These are phyloP conservation scores for Blastocystis hominis DNA, from an alignment of 352 stramenopile species.

Conservation along the genomic window DNA sequence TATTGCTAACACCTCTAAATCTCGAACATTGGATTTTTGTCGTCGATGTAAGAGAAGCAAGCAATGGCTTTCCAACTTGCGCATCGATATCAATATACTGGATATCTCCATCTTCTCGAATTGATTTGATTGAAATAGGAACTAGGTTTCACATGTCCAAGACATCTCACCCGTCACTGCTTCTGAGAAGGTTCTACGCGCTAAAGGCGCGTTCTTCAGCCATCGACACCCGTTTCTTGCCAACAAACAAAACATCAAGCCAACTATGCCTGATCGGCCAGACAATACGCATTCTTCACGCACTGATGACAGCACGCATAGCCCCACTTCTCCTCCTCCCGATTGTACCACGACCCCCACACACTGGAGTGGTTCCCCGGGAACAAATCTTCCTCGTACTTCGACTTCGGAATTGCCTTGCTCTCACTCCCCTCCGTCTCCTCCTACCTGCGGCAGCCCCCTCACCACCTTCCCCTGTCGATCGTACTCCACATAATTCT, in stretches of 20 bases:
- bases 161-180: not conserved
- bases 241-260: conserved; percentile 40
- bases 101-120: conserved; percentile 42
- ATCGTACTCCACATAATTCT: conserved; percentile 82
- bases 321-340: conserved; percentile 82
- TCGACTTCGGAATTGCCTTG: conserved; percentile 75
- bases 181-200: not conserved
- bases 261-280: not conserved
- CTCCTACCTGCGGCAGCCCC: not conserved
- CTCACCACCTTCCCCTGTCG: conserved; percentile 75
- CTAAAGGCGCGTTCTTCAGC: not conserved
- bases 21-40: not conserved
- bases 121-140: not conserved
- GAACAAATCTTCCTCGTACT: conserved; percentile 92
- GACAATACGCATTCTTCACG: conserved; percentile 57
- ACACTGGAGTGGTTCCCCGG: conserved; percentile 88
- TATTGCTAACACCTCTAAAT: not conserved
- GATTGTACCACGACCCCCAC: conserved; percentile 95
- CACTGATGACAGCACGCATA: conserved; percentile 68
- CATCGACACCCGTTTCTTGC: not conserved
- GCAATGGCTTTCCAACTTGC: not conserved
- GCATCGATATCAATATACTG: conserved; percentile 38
- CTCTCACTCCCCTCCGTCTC: conserved; percentile 64
- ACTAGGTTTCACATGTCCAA: not conserved
- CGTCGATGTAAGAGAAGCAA: not conserved